These are phyloP conservation scores for Tremella mesenterica DNA, from an alignment of 768 basidiomycete genomes.

Conservation along the genomic window DNA sequence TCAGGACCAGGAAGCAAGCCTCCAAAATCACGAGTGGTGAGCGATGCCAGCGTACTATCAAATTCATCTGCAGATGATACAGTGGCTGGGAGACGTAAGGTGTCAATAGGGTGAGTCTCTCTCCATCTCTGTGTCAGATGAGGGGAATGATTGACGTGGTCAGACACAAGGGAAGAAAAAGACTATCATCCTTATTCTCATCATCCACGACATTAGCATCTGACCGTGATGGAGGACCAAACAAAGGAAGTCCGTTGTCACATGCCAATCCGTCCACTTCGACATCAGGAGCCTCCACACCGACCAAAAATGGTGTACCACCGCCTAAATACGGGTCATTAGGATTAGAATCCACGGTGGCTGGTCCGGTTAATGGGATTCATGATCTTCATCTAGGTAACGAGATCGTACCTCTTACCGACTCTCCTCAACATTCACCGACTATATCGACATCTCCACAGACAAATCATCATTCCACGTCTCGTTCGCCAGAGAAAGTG, in stretches of 20 bases:
- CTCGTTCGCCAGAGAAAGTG: background rate
- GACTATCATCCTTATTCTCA: slow-evolving; percentile 37
- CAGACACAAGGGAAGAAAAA: slow-evolving; percentile 26
- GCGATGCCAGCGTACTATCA: slow-evolving; percentile 14
- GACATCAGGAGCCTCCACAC: slow-evolving; percentile 22
- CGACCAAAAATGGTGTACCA: slow-evolving; percentile 4
- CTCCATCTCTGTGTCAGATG: background rate
- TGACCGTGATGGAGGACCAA: slow-evolving; percentile 7
- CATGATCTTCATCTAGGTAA: slow-evolving; percentile 7
- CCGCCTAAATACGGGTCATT: slow-evolving; percentile 8
- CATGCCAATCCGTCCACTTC: slow-evolving; percentile 15
- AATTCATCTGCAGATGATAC: slow-evolving; percentile 7
- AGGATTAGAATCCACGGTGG: too few relatives aligned
- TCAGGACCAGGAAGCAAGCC: slow-evolving; percentile 10
- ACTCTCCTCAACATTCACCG: slow-evolving; percentile 17
- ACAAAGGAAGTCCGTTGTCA: slow-evolving; percentile 9
- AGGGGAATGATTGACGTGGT: background rate
- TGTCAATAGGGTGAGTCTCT: slow-evolving; percentile 14
- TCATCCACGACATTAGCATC: slow-evolving; percentile 26
- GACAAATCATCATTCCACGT: background rate
- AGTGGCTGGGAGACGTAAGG: slow-evolving; percentile 9
- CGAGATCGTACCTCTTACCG: slow-evolving; percentile 5
- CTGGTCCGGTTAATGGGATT: too few relatives aligned
- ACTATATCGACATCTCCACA: background rate
- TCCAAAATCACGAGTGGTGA: slow-evolving; percentile 22